Base-by-base conservation (phyloP, 495 filamentous ascomycete species). In the Aspergillus mulundensis region DNA sequence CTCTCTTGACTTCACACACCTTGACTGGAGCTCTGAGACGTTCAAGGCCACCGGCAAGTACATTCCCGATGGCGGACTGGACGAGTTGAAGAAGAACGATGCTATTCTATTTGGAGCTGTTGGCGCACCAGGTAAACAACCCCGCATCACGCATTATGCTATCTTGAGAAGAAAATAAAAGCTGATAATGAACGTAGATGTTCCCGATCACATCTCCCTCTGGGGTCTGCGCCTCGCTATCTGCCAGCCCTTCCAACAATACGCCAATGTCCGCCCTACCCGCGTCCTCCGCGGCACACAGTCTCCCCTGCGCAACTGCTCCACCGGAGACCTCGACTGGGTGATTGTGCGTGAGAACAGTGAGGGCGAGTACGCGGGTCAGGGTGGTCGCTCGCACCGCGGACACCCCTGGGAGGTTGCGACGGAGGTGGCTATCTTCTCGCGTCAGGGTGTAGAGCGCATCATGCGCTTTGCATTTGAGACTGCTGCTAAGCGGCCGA, bases 31-130 rank as follows among this genome's bases (percentile, higher is more conserved):
- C 51, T 77, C 72, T 6, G 76, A 74, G n/a, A 72, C 70, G 1
- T 84, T 78, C 63, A 81, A 81, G 61, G 67, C 69, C 42, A 72
- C 69, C 38, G 80, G 81, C 5, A 70, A 74, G 45, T 83, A 81
- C 54, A 73, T 84, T 15, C 80, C 80, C 0, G 79, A 82, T 34
- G 76, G 77, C 34, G 80, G 75, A 20, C 66, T 84, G 1, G 75
- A 79, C 11, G 64, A 68, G 30, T 52, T 83, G 54, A 80, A 77
- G 70, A 77, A 72, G 57, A 74, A 75, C 41, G 73, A 84, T 61
- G 80, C 80, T 1, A 81, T 82, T 45, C 68, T 83, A 18, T 84
- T 84, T 50, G 81, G 81, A 6, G 77, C 79, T 23, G 81, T 83
- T 45, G 80, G 81, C 1, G 77, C 75, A 16, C 81, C 78, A 3